Base-by-base conservation (phyloP, 78 protist genomes). In the Guillardia theta region DNA sequence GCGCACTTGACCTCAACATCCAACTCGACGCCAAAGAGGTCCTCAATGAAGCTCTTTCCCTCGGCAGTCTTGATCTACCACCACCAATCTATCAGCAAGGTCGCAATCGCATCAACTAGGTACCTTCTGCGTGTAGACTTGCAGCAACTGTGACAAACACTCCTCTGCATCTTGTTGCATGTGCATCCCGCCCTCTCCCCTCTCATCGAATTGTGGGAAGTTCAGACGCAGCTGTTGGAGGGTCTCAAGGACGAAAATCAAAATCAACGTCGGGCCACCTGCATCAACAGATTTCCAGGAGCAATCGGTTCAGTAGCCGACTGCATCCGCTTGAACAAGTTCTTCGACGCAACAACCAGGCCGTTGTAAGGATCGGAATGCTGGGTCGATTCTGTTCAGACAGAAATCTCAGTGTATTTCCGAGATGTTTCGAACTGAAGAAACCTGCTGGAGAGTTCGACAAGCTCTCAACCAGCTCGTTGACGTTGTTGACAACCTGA, bases 111-210 rank as follows among this genome's bases (percentile, higher is more conserved):
- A 3, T 3, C 39, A 58, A 24, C 21, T 58, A 8, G 58, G 10
- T 50, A 15, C 58, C 58, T 10, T 19, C 15, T 15, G 58, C 58
- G 58, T 15, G 58, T 50, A 9, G 70, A 58, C 70, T 24, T 70
- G 33, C 36, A 70, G 83, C 83, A 70, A 15, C 83, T 70, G 45
- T 1, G 83, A 36, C 27, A 70, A 43, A 6, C 83, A 70, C 83
- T 70, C 83, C 41, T 70, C 83, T 3, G 83, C 83, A 43, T 70
- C 83, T 24, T 70, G 83, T 43, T 70, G 83, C 83, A 70, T 70
- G 45, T 33, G 83, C 45, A 36, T 43, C 1, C 83, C 83, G 0
- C 41, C 70, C 70, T 58, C 70, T 9, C 70, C 70, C 27, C 70
- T 24, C 70, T 58, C 39, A 6, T 58, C 70, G 6, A 58, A 58